These are phyloP conservation scores for Botryotinia narcissicola DNA, from an alignment of 2,329 filamentous ascomycete genomes.

Conservation along the genomic window DNA sequence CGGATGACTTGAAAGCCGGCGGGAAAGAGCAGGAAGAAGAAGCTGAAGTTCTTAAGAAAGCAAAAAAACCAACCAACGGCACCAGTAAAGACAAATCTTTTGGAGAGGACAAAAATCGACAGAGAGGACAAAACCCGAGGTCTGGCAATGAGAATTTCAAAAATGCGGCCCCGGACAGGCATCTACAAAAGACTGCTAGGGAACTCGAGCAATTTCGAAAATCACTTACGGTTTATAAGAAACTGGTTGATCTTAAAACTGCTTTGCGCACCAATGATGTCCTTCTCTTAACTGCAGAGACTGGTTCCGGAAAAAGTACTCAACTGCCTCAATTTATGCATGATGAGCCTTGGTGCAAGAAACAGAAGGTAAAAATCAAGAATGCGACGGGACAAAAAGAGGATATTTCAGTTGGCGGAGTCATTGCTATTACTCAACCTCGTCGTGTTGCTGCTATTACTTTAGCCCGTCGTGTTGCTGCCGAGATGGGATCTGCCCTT, in stretches of 20 bases:
- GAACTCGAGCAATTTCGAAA: slow-evolving; percentile 32
- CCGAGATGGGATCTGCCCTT: slow-evolving; percentile 70
- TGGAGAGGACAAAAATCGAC: neutral
- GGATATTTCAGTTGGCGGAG: slow-evolving; percentile 63
- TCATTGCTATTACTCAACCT: slow-evolving; percentile 92
- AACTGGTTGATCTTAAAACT: slow-evolving; percentile 34
- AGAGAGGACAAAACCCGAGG: slow-evolving; percentile 14
- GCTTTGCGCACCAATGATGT: slow-evolving; percentile 53
- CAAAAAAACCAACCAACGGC: neutral
- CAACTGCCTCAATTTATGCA: slow-evolving; percentile 92
- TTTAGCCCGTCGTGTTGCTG: slow-evolving; percentile 80
- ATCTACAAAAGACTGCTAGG: slow-evolving; percentile 28
- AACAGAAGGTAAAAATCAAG: slow-evolving; percentile 51
- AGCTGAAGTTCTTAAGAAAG: neutral
- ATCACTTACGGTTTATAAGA: slow-evolving; percentile 37
- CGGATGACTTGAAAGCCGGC: neutral
- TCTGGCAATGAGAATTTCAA: neutral
- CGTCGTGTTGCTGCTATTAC: slow-evolving; percentile 91
- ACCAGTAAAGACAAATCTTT: neutral
- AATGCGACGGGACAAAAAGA: slow-evolving; percentile 38
- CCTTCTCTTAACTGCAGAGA: slow-evolving; percentile 85
- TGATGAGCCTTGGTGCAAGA: slow-evolving; percentile 74
- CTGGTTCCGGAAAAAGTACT: slow-evolving; percentile 91
- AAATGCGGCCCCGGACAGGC: slow-evolving; percentile 19
- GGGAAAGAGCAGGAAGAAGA: slow-evolving; percentile 8